Conservation (phyloP, 2,329 filamentous ascomycete species). For the Clonostachys rosea region DNA sequence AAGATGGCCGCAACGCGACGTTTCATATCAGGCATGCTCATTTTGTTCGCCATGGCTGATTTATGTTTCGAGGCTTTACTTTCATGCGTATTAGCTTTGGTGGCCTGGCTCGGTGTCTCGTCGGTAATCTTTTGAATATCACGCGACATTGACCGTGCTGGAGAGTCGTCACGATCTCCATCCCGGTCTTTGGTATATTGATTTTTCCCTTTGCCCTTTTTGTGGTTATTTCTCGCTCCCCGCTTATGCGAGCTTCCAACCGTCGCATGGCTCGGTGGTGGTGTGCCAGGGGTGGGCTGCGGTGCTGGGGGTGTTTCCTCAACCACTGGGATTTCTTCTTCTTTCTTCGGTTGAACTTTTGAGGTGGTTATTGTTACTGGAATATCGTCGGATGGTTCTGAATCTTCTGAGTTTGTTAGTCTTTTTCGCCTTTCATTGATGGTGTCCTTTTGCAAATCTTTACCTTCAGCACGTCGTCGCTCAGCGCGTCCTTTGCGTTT, state of each 20-base stretch:
- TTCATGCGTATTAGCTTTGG: slow-evolving; percentile 30
- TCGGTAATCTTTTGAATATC: slow-evolving; percentile 32
- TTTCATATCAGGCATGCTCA: slow-evolving; percentile 86
- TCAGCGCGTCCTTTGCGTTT: slow-evolving; percentile 81
- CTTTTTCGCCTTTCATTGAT: slow-evolving; percentile 6
- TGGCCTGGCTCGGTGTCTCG: slow-evolving; percentile 15
- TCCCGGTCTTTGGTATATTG: slow-evolving; percentile 80
- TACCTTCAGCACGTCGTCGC: slow-evolving; percentile 77
- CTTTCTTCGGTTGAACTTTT: slow-evolving; percentile 13
- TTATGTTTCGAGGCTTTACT: slow-evolving; percentile 52
- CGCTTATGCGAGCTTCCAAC: slow-evolving; percentile 51
- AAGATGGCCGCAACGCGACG: slow-evolving; percentile 78
- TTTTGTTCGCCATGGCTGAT: slow-evolving; percentile 54
- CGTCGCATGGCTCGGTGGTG: slow-evolving; percentile 37
- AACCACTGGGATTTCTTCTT: slow-evolving; percentile 17
- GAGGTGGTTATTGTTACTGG: slow-evolving; percentile 36
- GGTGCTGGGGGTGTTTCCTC: slow-evolving; percentile 18
- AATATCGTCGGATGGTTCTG: slow-evolving; percentile 66
- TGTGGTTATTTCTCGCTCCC: slow-evolving; percentile 54
- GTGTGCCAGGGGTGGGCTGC: slow-evolving; percentile 25
- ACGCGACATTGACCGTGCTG: slow-evolving; percentile 50
- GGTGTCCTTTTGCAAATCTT: slow-evolving; percentile 8
- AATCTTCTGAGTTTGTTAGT: slow-evolving; percentile 42
- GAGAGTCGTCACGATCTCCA: slow-evolving; percentile 48
- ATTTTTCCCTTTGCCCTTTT: slow-evolving; percentile 69